Evolutionary conservation across 177 flowering plant species (phyloP), one percentile per base, ranked within the genome.

Genomic region (Tripterygium wilfordii): DNA sequence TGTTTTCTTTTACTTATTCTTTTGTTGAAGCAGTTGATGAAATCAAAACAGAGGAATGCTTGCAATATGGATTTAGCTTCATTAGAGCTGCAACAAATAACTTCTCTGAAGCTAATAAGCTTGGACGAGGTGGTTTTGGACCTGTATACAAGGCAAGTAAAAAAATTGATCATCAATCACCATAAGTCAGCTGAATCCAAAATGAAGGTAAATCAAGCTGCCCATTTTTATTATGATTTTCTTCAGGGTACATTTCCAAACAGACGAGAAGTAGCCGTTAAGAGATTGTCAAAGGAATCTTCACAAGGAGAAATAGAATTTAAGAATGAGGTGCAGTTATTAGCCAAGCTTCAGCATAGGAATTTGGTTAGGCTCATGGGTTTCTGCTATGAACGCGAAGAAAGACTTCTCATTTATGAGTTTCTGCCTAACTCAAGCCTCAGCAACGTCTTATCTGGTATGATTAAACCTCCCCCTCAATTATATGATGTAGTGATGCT

Each of bases 231-330:
- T n/a, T n/a, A n/a, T n/a, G n/a, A n/a, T n/a, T n/a, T n/a, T 36
- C 17, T 19, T 17, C 51, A 32, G 16, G 27, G 21, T 20, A 48
- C 0, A 21, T 42, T 67, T 21, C n/a, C 46, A 0, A 44, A 53
- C 36, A 71, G 78, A n/a, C 61, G 49, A 36, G 68, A 60, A 7
- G 48, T 75, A 54, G 80, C 77, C 1, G 70, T 74, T 0, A 59
- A 51, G 17, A 45, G 57, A 10, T 21, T 52, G 10, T 46, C 52
- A 17, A 18, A 4, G 5, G 30, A 20, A 14, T 59, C 63, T 13
- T 28, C 20, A 18, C 63, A 59, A 47, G 63, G 63, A 19, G 52
- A 59, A 12, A 0, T 24, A 8, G 63, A 59, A 35, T 51, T 59
- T 21, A 59, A 52, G 38, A 59, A 59, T 40, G 63, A 59, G 30